phyloP scores from a whole-genome alignment of 257 asterid species.

The Penstemon barbatus region DNA sequence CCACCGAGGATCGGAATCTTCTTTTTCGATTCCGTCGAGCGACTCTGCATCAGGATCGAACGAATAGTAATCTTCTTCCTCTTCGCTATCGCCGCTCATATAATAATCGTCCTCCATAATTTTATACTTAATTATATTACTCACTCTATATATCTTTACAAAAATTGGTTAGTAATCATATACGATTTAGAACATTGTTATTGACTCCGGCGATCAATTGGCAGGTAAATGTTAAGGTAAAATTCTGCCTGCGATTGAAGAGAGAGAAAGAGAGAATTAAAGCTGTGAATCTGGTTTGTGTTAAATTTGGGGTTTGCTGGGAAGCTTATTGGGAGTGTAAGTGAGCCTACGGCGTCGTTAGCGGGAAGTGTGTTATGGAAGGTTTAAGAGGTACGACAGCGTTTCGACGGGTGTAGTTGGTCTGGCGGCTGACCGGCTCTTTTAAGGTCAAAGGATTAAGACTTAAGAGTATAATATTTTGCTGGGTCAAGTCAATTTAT shows the following conservation, averaged over 20 bases:
- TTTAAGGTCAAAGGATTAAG: slow-evolving; percentile 2
- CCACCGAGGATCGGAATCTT: slow-evolving; percentile 52
- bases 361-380: slow-evolving; percentile 20
- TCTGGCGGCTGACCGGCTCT: slow-evolving; percentile 9
- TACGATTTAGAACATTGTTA: slow-evolving; percentile 5
- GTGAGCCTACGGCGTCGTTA: slow-evolving; percentile 44
- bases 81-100: slow-evolving; percentile 50
- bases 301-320: background rate
- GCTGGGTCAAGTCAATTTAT: background rate
- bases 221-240: slow-evolving; percentile 22
- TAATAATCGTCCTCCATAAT: slow-evolving; percentile 57
- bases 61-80: slow-evolving; percentile 49
- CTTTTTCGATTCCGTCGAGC: slow-evolving; percentile 63
- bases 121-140: slow-evolving; percentile 8
- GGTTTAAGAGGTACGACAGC: slow-evolving; percentile 23
- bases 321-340: background rate
- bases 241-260: slow-evolving; percentile 17
- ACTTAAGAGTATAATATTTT: background rate
- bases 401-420: background rate
- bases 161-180: background rate
- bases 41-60: slow-evolving; percentile 61
- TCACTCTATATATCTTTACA: slow-evolving; percentile 2
- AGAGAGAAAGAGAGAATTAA: background rate
- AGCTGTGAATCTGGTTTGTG: background rate
- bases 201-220: slow-evolving; percentile 13